Percentiles rank a stretch among this genome's conserved stretches.
phyloP scores from a whole-genome alignment of 1,284 basidiomycete species.

The Apiotrichum veenhuisii region DNA sequence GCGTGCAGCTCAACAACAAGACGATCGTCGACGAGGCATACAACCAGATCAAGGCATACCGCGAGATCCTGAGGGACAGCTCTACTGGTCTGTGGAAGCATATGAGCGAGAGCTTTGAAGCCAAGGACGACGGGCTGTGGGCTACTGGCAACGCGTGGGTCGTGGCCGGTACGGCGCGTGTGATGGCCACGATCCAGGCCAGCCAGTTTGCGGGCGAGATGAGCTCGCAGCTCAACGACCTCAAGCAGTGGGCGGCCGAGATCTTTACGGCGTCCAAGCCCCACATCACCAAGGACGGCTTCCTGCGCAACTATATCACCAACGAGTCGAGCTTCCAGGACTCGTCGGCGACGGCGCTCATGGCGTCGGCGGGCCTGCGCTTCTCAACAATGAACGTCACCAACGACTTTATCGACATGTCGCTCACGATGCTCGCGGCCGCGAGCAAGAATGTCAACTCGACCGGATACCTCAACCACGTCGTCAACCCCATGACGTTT shows the following conservation, averaged over 20 bases:
- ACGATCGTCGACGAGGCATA: slow-evolving; percentile 67
- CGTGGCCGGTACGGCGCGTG: slow-evolving; percentile 53
- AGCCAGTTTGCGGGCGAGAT: slow-evolving; percentile 40
- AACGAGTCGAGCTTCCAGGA: slow-evolving; percentile 65
- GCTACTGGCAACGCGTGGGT: slow-evolving; percentile 55
- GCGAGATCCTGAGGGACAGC: slow-evolving; percentile 51
- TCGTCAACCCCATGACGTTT: slow-evolving; percentile 65
- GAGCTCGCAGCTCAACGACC: slow-evolving; percentile 44
- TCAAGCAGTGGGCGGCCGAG: slow-evolving; percentile 52
- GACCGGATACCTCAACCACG: slow-evolving; percentile 63
- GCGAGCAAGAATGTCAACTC: slow-evolving; percentile 41
- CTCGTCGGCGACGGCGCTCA: slow-evolving; percentile 66
- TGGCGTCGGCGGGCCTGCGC: slow-evolving; percentile 69
- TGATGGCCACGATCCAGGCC: slow-evolving; percentile 52
- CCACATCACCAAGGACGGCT: slow-evolving; percentile 46
- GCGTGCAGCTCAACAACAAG: slow-evolving; percentile 63
- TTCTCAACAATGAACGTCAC: slow-evolving; percentile 47
- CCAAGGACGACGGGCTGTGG: slow-evolving; percentile 40
- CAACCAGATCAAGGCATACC: slow-evolving; percentile 73
- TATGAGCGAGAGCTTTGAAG: slow-evolving; percentile 40
- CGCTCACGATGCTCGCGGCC: slow-evolving; percentile 34
- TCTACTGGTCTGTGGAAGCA: slow-evolving; percentile 45
- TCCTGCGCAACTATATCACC: slow-evolving; percentile 75
- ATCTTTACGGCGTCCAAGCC: slow-evolving; percentile 49
- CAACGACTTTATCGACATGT: slow-evolving; percentile 36